Evolutionary conservation across 331 rosid genomes (phyloP).

Genomic region (Dryas integrifolia): DNA sequence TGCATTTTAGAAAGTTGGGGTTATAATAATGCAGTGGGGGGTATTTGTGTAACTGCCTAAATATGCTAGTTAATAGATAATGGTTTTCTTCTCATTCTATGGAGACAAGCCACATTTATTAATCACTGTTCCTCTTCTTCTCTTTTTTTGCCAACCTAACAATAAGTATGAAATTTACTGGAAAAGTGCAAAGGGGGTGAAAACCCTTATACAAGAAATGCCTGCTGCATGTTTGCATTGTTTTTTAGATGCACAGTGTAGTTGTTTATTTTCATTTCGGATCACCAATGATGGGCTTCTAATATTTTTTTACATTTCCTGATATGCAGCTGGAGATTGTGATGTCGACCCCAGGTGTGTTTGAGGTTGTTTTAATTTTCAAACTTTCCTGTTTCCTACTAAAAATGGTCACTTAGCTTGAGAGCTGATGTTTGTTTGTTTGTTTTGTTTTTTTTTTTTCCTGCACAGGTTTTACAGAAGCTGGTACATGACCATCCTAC

Average conservation of each 20-base stretch:
- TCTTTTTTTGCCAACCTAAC: neutral
- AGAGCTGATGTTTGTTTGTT: slow-evolving; percentile 19
- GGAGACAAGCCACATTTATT: neutral
- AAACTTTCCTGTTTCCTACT: slow-evolving; percentile 22
- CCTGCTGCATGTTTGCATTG: neutral
- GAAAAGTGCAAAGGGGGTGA: neutral
- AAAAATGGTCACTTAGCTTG: slow-evolving; percentile 16
- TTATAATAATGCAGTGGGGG: neutral
- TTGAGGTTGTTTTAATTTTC: slow-evolving; percentile 60
- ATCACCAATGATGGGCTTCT: slow-evolving; percentile 32
- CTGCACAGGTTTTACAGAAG: slow-evolving; percentile 61
- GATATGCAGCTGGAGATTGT: slow-evolving; percentile 79
- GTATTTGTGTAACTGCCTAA: neutral
- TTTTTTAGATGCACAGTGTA: neutral
- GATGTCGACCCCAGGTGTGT: slow-evolving; percentile 80
- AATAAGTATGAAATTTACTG: neutral
- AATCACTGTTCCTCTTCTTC: neutral
- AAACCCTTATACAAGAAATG: neutral
- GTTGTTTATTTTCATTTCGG: neutral
- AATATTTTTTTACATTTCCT: slow-evolving; percentile 27
- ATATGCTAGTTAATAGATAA: neutral
- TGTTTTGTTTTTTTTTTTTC: slow-evolving; percentile 18
- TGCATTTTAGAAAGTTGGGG: neutral
- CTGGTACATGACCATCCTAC: slow-evolving; percentile 70
- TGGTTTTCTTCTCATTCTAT: neutral